Evolutionary conservation across 768 basidiomycete species (phyloP).

Genomic region (Lactarius deliciosus): DNA sequence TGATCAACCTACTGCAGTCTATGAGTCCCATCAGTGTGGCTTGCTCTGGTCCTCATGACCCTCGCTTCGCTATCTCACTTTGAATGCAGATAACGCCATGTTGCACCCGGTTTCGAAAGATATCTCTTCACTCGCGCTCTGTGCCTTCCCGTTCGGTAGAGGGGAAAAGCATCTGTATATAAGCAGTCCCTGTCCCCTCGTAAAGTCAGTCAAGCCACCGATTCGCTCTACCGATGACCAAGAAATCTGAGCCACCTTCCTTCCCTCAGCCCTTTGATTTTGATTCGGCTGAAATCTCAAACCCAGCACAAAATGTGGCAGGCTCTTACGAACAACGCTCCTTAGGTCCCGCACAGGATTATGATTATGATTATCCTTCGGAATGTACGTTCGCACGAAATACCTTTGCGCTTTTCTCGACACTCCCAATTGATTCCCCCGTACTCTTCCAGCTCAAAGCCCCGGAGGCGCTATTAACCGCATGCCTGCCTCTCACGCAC

Average conservation of each 20-base stretch:
- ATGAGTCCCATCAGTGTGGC: not conserved
- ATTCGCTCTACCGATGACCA: not conserved
- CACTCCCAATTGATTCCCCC: not conserved
- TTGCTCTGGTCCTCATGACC: not conserved
- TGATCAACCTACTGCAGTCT: not conserved
- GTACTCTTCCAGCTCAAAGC: not conserved
- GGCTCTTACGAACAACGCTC: no score
- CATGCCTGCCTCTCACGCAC: not conserved
- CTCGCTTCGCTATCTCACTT: not conserved
- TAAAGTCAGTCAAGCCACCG: not conserved
- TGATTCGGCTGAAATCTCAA: not conserved
- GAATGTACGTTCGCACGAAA: slow-evolving; percentile 3
- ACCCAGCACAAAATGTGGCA: not conserved
- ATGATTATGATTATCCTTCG: not conserved
- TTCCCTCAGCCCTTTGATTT: slow-evolving; percentile 1
- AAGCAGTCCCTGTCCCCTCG: not conserved
- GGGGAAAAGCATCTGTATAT: not conserved
- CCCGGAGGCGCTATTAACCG: not conserved
- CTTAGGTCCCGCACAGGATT: not conserved
- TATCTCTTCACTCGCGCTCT: not conserved
- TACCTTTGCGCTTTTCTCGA: not conserved
- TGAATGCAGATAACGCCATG: not conserved
- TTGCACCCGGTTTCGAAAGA: no score
- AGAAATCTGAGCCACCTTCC: not conserved
- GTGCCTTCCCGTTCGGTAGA: not conserved